Evolutionary conservation across 257 asterid species (phyloP), one percentile per base, ranked within the genome.

Genomic region (Solanum pinnatisectum): DNA sequence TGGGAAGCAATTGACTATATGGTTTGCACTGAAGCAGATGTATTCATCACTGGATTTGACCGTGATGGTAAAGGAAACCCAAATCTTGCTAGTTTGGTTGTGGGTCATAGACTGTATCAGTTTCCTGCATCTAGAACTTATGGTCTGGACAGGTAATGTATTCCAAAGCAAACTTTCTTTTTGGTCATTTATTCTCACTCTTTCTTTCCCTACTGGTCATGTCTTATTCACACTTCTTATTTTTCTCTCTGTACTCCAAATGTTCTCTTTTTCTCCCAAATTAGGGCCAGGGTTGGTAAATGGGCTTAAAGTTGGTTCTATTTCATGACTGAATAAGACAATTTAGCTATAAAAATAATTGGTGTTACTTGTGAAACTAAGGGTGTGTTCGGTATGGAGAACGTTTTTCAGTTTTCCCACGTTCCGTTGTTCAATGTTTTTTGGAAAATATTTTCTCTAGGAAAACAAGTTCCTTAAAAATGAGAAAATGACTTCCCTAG

Each of bases 1-100:
- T 96, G 99, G 99, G 99, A 97, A 87, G 99, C 99, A 1, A 93
- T 97, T 10, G 99, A 97, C 89, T 97, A 97, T 85, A 93, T 91
- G 14, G 87, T 97, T 49, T 96, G 98, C 32, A 94, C 94, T 10
- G 98, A 95, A 85, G 98, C 99, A 5, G 99, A 97, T 87, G 98
- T 90, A 2, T 97, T 97, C 87, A 73, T 97, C 52, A 94, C 99
- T 20, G 99, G 99, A 72, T 97, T 96, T 82, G 98, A 97, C 85
- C 94, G 96, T 39, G 99, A 97, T 88, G 99, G 99, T 88, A 94
- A 93, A 87, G 99, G 99, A 46, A 91, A 92, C 89, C 99, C 98
- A 5, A 95, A 92, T 92, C 93, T 97, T 39, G 99, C 98, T 82
- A 95, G 99, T 92, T 92, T 94, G 91, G 98, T 97, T 6, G 95